These are phyloP conservation scores for Cryptosporidium meleagridis DNA, from an alignment of 169 alveolate species.

Conservation along the genomic window DNA sequence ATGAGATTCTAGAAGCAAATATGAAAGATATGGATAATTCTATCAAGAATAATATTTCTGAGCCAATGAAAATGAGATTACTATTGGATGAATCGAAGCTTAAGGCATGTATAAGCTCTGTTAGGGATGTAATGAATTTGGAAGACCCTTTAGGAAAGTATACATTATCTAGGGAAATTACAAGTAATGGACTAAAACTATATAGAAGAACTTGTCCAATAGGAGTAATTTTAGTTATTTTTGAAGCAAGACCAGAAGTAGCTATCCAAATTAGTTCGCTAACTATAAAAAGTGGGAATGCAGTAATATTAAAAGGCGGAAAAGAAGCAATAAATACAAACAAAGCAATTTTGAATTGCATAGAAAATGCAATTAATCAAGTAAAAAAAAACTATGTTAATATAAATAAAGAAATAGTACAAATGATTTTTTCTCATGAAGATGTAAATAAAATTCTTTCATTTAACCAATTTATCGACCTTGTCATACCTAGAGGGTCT, in stretches of 20 bases:
- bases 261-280: constrained; percentile 80
- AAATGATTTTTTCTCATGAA: constrained; percentile 78
- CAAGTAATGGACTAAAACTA: constrained; percentile 77
- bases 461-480: constrained; percentile 79
- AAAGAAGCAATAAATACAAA: constrained; percentile 72
- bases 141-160: constrained; percentile 73
- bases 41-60: constrained; percentile 23
- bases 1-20: constrained; percentile 43
- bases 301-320: constrained; percentile 76
- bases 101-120: constrained; percentile 15
- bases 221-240: constrained; percentile 80
- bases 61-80: constrained; percentile 42
- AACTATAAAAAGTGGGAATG: constrained; percentile 80
- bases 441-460: constrained; percentile 78
- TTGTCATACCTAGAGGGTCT: constrained; percentile 84
- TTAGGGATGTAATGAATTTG: constrained; percentile 41
- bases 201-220: constrained; percentile 80
- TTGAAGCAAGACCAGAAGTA: constrained; percentile 83
- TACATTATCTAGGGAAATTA: constrained; percentile 70
- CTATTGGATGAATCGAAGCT: constrained; percentile 33
- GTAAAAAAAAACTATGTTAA: constrained; percentile 13
- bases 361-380: constrained; percentile 35
- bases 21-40: constrained; percentile 51
- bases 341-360: constrained; percentile 10
- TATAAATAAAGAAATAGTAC: constrained; percentile 44